Conservation (phyloP, 768 basidiomycete species). For the Phlebiopsis flavidoalba region DNA sequence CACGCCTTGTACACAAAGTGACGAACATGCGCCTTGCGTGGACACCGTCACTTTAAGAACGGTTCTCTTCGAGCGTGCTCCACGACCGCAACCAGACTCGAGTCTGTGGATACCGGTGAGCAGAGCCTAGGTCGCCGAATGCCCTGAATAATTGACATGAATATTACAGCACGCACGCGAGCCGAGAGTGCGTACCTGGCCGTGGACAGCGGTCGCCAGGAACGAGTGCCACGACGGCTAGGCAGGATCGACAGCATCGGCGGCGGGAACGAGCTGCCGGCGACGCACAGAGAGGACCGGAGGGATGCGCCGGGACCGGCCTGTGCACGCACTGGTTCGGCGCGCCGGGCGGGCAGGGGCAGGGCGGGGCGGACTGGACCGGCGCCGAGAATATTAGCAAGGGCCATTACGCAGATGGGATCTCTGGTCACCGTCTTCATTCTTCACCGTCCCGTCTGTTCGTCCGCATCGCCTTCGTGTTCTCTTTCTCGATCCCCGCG, state of each 20-base stretch:
- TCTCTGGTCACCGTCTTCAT: constrained; percentile 6
- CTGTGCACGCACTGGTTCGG: background rate
- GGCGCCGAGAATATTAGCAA: constrained; percentile 2
- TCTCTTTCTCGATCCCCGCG: background rate
- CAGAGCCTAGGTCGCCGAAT: too few species aligned
- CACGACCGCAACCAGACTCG: too few species aligned
- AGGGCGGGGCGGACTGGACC: background rate
- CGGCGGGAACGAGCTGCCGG: background rate
- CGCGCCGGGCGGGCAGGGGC: too few species aligned
- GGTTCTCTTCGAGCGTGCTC: too few species aligned
- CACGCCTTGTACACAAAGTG: background rate
- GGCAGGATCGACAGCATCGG: background rate
- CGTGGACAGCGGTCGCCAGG: background rate
- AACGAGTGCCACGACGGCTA: background rate
- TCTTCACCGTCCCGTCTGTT: constrained; percentile 3
- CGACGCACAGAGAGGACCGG: background rate
- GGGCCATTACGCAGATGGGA: background rate
- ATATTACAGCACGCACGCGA: background rate
- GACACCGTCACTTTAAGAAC: too few species aligned
- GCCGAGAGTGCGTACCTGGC: background rate
- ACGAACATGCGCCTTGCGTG: background rate
- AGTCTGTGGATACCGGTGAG: too few species aligned
- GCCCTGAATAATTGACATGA: background rate
- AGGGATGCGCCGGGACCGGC: background rate
- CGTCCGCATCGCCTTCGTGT: background rate